phyloP scores from a whole-genome alignment of 2,329 filamentous ascomycete species.

The Drechslerella stenobrocha region DNA sequence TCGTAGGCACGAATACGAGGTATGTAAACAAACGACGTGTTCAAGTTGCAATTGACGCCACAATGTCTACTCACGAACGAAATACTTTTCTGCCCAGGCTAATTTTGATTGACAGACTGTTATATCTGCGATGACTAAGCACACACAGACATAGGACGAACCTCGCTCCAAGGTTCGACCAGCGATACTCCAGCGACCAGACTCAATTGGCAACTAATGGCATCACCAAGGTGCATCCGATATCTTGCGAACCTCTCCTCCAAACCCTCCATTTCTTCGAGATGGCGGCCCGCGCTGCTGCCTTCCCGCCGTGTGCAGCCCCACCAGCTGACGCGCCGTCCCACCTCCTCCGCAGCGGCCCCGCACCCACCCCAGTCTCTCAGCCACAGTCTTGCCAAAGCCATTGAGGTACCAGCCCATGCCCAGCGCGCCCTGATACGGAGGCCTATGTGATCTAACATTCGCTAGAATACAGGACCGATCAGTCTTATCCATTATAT shows the following conservation, averaged over 20 bases:
- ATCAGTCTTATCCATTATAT: slow-evolving; percentile 92
- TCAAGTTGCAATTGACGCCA: no score
- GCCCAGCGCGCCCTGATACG: background rate
- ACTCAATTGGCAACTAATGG: slow-evolving; percentile 12
- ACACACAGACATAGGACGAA: no score
- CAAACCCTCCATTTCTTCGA: slow-evolving; percentile 11
- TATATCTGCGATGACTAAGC: no score
- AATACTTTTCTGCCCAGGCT: no score
- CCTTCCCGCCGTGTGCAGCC: slow-evolving; percentile 33
- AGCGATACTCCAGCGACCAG: no score
- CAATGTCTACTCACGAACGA: no score
- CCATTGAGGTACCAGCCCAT: slow-evolving; percentile 30
- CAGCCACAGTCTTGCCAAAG: slow-evolving; percentile 39
- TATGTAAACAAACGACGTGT: no score
- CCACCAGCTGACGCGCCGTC: slow-evolving; percentile 26
- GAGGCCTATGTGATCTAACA: slow-evolving; percentile 52
- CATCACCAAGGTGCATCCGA: slow-evolving; percentile 36
- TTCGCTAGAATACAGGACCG: slow-evolving; percentile 75
- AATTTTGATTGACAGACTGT: no score
- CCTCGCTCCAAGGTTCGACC: no score
- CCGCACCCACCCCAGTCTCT: slow-evolving; percentile 9
- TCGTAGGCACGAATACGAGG: no score
- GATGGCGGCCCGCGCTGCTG: slow-evolving; percentile 37
- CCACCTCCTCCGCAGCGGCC: slow-evolving; percentile 6
- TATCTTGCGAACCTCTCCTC: slow-evolving; percentile 31